phyloP scores from a whole-genome alignment of 2,329 filamentous ascomycete genomes.

The Hymenoscyphus infarciens region DNA sequence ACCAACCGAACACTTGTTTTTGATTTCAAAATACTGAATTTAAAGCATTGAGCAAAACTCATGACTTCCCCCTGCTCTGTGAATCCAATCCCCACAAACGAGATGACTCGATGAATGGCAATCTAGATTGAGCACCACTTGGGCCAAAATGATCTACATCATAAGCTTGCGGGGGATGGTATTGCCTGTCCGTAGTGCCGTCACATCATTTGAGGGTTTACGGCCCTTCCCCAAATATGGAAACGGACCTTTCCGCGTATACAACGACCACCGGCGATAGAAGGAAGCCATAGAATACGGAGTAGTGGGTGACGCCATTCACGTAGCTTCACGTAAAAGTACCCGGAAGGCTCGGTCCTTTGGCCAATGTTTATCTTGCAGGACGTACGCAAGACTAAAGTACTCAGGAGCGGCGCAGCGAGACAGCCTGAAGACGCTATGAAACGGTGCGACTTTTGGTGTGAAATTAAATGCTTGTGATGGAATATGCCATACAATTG shows the following conservation, averaged over 20 bases:
- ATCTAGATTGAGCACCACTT: neutral
- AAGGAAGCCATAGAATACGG: neutral
- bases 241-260: conserved; percentile 1
- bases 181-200: neutral
- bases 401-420: neutral
- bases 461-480: neutral
- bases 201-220: neutral
- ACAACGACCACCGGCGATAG: neutral
- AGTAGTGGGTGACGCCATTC: conserved; percentile 3
- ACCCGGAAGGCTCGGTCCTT: conserved; percentile 3
- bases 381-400: neutral
- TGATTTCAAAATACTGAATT: conserved; percentile 7
- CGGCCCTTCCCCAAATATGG: neutral
- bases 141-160: neutral
- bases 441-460: neutral
- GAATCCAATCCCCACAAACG: neutral
- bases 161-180: neutral
- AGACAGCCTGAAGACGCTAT: neutral
- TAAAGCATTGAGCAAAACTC: neutral
- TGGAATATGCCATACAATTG: neutral
- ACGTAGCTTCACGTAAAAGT: conserved; percentile 4
- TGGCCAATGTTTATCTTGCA: neutral
- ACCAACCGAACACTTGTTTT: conserved; percentile 13
- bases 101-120: neutral
- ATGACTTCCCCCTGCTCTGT: neutral